Base-by-base conservation (phyloP, 805 yeast genomes). In the Ogataea trehaloabstinens region DNA sequence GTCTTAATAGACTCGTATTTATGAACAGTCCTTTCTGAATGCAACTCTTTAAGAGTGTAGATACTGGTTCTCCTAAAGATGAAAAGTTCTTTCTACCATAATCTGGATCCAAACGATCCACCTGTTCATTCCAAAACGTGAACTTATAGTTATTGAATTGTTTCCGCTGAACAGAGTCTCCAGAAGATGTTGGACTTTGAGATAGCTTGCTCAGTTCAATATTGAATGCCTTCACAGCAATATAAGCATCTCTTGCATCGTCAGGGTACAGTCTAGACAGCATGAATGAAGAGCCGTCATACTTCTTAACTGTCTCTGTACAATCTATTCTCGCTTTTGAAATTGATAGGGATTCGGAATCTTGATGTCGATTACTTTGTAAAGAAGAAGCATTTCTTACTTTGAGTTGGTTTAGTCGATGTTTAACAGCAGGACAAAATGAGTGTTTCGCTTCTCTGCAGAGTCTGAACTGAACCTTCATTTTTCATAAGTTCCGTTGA, bases 51-150 rank as follows among this genome's bases (percentile, higher is more conserved):
- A 86, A 48, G 30, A 86, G 60, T n/a, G 78, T 61, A 3, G 79
- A 77, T 5, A 78, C 74, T 1, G 95, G 91, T 48, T 81, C 88
- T 0, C 78, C 78, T 16, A 36, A 12, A 35, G 17, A 40, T 22
- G 8, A 21, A 19, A n/a, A 12, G 15, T 19, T 24, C 13, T 17
- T 18, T 28, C 18, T 5, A n/a, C 29, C 17, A 12, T 10, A 3
- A 5, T 16, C 22, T 2, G 41, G 19, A 16, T 40, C 49, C 6
- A 78, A 66, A 42, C 67, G 69, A 27, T 70, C 67, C 5, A 86
- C 41, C 42, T 74, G 67, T 35, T 82, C 84, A 44, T 78, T 70
- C 95, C 95, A 87, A 58, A 82, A 84, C 49, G 80, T 78, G 56
- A 84, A 76, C 51, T 84, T 79, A 54, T 85, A 40, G 58, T 71